Evolutionary conservation across 352 stramenopile genomes (phyloP), one percentile per base, ranked within the genome.

Genomic region (Phytophthora tentaculata): DNA sequence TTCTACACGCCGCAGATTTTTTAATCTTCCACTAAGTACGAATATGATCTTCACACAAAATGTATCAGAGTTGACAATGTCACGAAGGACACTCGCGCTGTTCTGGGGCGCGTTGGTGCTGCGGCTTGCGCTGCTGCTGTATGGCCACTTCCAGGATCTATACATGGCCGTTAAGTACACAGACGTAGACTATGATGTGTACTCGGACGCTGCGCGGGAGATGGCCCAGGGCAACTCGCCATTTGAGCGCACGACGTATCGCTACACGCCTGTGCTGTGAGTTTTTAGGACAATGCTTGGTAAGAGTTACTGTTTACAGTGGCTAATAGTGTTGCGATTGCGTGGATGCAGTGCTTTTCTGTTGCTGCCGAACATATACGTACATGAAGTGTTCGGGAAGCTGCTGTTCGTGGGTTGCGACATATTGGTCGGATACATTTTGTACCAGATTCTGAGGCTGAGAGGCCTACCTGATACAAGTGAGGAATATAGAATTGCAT

Each of bases 151-250:
- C 48, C 89, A 97, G 67, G 89, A 97, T 61, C 67, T 67, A 0
- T 81, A 84, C 50, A 83, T 97, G 75, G 51, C 68, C 26, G 88
- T 97, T 58, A 97, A 97, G 63, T 99, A 99, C 76, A 99, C 98
- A 16, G 98, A 99, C 64, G 94, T 99, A 39, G 98, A 99, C 81
- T 99, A 99, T 79, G 85, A 98, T 48, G 97, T 99, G 20, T 99
- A 99, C 82, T 97, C 91, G 23, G 98, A 99, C 80, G 97, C 96
- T 5, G 97, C 98, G 17, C 74, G 84, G 20, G 88, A 98, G 67
- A 79, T 99, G 41, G 81, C 85, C 19, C 54, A 81, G 12, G 90
- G 90, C 37, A 71, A 91, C 69, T 97, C 91, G 49, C 97, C 98
- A 0, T 99, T 99, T 68, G 87, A 97, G 55, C 90, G 98, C 63